Evolutionary conservation across 1,139 yeast species (phyloP).

Genomic region (Meyerozyma guilliermondii): DNA sequence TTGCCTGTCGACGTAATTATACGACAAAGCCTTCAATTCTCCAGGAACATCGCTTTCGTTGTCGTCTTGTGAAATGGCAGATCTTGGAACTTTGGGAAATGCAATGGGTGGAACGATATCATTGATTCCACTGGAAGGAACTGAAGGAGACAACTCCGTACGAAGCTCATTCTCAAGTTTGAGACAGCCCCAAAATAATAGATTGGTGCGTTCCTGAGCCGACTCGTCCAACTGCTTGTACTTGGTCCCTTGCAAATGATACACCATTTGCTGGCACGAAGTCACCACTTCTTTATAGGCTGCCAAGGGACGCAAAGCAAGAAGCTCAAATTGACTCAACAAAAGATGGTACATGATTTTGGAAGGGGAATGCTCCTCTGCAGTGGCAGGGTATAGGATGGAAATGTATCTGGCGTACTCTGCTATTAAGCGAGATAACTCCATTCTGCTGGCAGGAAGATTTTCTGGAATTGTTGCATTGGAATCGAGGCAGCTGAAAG

Average conservation of each 20-base stretch:
- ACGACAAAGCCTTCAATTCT: not conserved
- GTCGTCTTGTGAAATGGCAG: conserved; percentile 14
- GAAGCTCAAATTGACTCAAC: conserved; percentile 31
- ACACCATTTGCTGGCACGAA: conserved; percentile 35
- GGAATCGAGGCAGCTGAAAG: conserved; percentile 14
- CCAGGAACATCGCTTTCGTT: conserved; percentile 3
- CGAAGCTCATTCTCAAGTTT: conserved; percentile 44
- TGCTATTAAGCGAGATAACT: conserved; percentile 20
- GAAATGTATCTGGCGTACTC: conserved; percentile 20
- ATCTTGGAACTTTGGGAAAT: conserved; percentile 38
- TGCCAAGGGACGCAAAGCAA: conserved; percentile 30
- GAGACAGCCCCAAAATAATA: conserved; percentile 40
- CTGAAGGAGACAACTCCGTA: conserved; percentile 40
- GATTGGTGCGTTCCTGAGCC: conserved; percentile 4
- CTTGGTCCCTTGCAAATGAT: conserved; percentile 16
- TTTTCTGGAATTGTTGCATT: conserved; percentile 9
- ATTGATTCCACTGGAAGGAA: conserved; percentile 39
- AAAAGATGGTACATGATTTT: conserved; percentile 28
- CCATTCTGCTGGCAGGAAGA: conserved; percentile 17
- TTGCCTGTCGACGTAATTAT: conserved; percentile 31
- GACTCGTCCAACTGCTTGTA: not conserved
- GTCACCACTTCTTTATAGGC: conserved; percentile 30
- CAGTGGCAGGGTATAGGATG: conserved; percentile 20
- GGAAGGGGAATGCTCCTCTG: conserved; percentile 16
- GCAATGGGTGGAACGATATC: conserved; percentile 35